Percentiles rank a stretch among this genome's conserved stretches.
Evolutionary conservation across 2,329 filamentous ascomycete species (phyloP).

Genomic region (Colletotrichum acutatum): DNA sequence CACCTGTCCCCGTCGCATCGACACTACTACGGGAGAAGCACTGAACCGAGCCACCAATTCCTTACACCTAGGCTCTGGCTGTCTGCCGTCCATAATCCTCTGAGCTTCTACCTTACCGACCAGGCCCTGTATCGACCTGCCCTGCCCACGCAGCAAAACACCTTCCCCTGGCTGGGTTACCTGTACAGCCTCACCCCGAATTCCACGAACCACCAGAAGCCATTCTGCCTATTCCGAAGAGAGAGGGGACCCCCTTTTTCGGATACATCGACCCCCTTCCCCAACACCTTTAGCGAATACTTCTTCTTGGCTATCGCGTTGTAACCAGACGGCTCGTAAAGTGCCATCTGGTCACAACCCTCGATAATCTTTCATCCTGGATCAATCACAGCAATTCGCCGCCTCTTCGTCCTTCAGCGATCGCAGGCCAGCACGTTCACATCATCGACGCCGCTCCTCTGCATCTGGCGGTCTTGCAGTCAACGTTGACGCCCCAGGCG

Average conservation of each 20-base stretch:
- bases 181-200: constrained; percentile 28
- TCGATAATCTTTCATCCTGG: constrained; percentile 36
- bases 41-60: constrained; percentile 2
- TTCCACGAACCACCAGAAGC: constrained; percentile 5
- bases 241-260: constrained; percentile 26
- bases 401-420: constrained; percentile 42
- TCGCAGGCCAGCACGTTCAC: constrained; percentile 40
- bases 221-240: constrained; percentile 18
- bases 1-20: constrained; percentile 20
- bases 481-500: constrained; percentile 43
- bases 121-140: neutral
- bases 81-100: neutral
- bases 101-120: neutral
- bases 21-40: neutral
- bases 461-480: constrained; percentile 44
- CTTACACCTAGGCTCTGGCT: neutral
- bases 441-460: constrained; percentile 46
- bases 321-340: constrained; percentile 35
- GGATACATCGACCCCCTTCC: constrained; percentile 32
- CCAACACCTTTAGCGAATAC: constrained; percentile 25
- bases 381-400: constrained; percentile 33
- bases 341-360: constrained; percentile 38
- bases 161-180: neutral
- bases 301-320: constrained; percentile 31
- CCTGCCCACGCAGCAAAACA: neutral